Conservation (phyloP, 2,329 filamentous ascomycete species). For the Rhynchosporium graminicola region DNA sequence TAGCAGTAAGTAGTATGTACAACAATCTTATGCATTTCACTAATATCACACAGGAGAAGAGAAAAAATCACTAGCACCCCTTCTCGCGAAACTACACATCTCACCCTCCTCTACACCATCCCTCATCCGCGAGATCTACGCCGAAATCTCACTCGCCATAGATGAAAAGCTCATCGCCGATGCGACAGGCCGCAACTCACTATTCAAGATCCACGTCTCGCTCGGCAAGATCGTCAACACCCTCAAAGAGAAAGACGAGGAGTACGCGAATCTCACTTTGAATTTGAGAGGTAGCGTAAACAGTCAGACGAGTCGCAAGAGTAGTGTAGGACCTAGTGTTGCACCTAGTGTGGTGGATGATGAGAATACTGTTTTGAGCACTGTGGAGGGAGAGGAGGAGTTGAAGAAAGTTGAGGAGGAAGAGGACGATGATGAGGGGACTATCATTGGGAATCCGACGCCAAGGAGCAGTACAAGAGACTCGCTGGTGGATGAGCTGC, state of each 20-base stretch:
- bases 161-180: constrained; percentile 62
- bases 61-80: constrained; percentile 74
- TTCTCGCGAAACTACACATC: constrained; percentile 82
- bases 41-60: constrained; percentile 65
- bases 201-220: constrained; percentile 68
- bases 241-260: constrained; percentile 48
- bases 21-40: not conserved
- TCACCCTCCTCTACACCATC: constrained; percentile 63
- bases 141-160: constrained; percentile 61
- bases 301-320: constrained; percentile 32
- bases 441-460: constrained; percentile 21
- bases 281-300: constrained; percentile 35
- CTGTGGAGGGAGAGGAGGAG: constrained; percentile 42
- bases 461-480: constrained; percentile 25
- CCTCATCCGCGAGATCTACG: constrained; percentile 59
- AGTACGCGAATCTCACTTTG: constrained; percentile 12
- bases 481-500: constrained; percentile 35
- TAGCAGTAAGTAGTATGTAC: constrained; percentile 56
- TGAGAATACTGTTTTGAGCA: constrained; percentile 42
- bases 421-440: constrained; percentile 34
- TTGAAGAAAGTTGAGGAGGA: constrained; percentile 47
- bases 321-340: constrained; percentile 26
- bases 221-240: constrained; percentile 67
- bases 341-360: constrained; percentile 39
- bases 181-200: constrained; percentile 61